phyloP scores from a whole-genome alignment of 176 grass and related monocot species.

The Puya raimondii region DNA sequence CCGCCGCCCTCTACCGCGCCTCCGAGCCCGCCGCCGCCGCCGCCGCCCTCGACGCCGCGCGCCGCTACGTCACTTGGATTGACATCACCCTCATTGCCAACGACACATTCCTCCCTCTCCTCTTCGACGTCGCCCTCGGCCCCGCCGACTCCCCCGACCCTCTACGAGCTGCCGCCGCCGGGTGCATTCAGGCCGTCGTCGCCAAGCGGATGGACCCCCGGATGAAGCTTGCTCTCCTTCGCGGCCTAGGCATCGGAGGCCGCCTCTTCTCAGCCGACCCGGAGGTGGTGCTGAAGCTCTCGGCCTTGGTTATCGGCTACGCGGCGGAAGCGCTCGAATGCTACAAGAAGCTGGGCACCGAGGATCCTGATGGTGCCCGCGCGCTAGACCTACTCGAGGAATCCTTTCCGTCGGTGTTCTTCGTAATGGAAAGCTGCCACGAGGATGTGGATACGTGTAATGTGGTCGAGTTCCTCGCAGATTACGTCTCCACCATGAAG shows the following conservation, averaged over 20 bases:
- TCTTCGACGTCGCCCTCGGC: conserved; percentile 73
- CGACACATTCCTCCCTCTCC: conserved; percentile 64
- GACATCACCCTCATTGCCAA: conserved; percentile 84
- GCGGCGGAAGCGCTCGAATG: conserved; percentile 68
- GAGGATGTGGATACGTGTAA: conserved; percentile 54
- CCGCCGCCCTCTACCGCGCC: conserved; percentile 35
- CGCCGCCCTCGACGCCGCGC: conserved; percentile 50
- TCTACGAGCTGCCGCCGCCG: conserved; percentile 46
- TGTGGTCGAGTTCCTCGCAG: conserved; percentile 74
- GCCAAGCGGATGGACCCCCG: conserved; percentile 73
- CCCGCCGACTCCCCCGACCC: conserved; percentile 34
- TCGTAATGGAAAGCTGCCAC: conserved; percentile 48
- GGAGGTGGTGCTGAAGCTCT: conserved; percentile 56
- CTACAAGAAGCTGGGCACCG: conserved; percentile 51
- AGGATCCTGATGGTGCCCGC: conserved; percentile 37
- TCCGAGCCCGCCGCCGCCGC: conserved; percentile 44
- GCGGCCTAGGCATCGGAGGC: conserved; percentile 34
- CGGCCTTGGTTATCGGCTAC: conserved; percentile 50
- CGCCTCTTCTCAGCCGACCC: conserved; percentile 40
- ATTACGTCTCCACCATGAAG: conserved; percentile 69
- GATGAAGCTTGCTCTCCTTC: conserved; percentile 64
- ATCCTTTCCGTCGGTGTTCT: conserved; percentile 71
- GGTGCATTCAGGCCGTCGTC: conserved; percentile 69
- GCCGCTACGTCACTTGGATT: conserved; percentile 86
- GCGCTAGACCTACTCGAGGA: conserved; percentile 75